Evolutionary conservation across 768 basidiomycete genomes (phyloP), one percentile per base, ranked within the genome.

Genomic region (Rhizopogon sp.): DNA sequence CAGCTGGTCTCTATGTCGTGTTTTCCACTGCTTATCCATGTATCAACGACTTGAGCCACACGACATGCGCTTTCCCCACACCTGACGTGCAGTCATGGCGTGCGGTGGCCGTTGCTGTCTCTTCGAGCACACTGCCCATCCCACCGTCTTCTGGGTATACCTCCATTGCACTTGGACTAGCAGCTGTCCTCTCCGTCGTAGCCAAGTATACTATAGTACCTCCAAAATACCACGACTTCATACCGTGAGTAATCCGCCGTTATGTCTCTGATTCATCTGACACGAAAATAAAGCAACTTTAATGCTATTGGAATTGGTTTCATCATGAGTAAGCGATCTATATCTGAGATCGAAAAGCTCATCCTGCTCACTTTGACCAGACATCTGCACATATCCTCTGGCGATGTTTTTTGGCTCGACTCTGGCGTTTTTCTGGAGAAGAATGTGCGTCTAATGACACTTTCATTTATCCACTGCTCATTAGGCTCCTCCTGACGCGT

Each of bases 21-120:
- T 84, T 84, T 75, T 77, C 78, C 37, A 81, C 76, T 57, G 80
- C 82, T 17, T 70, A 77, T 8, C 81, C 81, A 37, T 84, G 83
- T 64, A 84, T 84, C 62, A 67, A 53, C 28, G 25, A 43, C 17
- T 22, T 53, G 7, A 29, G 10, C 40, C 13, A 39, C 52, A 53
- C 52, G 9, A 53, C 52, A 5, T 53, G 52, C 39, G 31, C 39
- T 6, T 53, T 53, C 42, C 28, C 52, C 16, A 53, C 41, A 7
- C 52, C 52, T n/a, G 41, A 44, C 17, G 52, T 53, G 13, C 52
- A 53, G 25, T 43, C 52, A 44, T 53, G 52, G 52, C 39, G 52
- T 14, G 52, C 52, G 14, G 52, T 53, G 13, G 39, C 52, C 6
- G 52, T 53, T 17, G 52, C 52, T 5, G 52, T 53, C 9, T 43